These are phyloP conservation scores for bread wheat (Triticum aestivum) DNA, from an alignment of 176 grass and related monocot species.

Conservation along the genomic window IWGSC_CS_RefSeq_v2.1 NC_057808.1:533838077-533838576, in stretches of 20 bases:
- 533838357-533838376: background rate
- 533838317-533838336: background rate
- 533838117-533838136: conserved; percentile 63
- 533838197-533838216: background rate
- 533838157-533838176: background rate
- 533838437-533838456: conserved; percentile 58
- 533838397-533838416: background rate
- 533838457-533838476: conserved; percentile 93
- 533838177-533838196: background rate
- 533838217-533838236: background rate
- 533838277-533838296: background rate
- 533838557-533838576: conserved; percentile 85
- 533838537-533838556: conserved; percentile 69
- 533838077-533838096: conserved; percentile 90
- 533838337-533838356: background rate
- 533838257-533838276: background rate
- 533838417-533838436: background rate
- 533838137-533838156: conserved; percentile 2
- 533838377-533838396: background rate
- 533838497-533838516: conserved; percentile 85
- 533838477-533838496: conserved; percentile 96
- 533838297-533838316: background rate
- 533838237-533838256: background rate
- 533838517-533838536: conserved; percentile 63
- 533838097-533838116: conserved; percentile 83